A percentile compares a stretch with the other conserved stretches of the same genome.
Evolutionary conservation across 192 early-diverging fungal genomes (phyloP).

Genomic region (Coemansia sp.): DNA sequence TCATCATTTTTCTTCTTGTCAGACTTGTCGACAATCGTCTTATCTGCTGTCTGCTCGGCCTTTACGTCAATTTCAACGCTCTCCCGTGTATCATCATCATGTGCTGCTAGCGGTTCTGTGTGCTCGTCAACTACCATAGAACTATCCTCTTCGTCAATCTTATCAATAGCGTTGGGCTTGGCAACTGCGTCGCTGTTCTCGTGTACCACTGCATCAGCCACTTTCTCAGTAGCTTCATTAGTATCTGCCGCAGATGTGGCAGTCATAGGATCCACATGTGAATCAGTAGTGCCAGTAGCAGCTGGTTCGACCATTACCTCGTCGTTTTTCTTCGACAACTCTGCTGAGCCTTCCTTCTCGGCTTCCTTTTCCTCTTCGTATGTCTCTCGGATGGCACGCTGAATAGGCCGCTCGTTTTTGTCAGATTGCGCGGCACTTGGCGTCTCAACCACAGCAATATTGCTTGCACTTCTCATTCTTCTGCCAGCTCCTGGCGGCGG

Average conservation of each 20-base stretch:
- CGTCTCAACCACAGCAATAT: constrained; percentile 8
- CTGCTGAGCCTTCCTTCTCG: background rate
- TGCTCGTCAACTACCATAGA: background rate
- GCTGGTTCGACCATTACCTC: background rate
- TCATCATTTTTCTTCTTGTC: background rate
- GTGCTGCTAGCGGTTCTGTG: background rate
- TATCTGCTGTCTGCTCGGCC: background rate
- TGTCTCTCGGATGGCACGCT: constrained; percentile 8
- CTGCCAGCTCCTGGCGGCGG: background rate
- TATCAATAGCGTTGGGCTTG: too few species aligned
- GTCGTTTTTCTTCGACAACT: background rate
- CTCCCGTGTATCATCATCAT: background rate
- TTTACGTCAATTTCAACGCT: background rate
- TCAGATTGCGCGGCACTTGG: background rate
- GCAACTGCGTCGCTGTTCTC: background rate
- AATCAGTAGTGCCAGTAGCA: background rate
- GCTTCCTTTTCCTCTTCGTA: background rate
- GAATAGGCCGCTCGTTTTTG: constrained; percentile 1
- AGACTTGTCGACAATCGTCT: background rate
- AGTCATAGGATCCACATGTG: background rate
- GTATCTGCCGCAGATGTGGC: background rate
- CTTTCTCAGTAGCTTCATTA: background rate
- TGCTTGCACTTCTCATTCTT: constrained; percentile 12
- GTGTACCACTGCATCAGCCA: background rate
- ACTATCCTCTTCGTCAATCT: background rate